Evolutionary conservation across 495 filamentous ascomycete species (phyloP).

Genomic region (Penicillium herquei): DNA sequence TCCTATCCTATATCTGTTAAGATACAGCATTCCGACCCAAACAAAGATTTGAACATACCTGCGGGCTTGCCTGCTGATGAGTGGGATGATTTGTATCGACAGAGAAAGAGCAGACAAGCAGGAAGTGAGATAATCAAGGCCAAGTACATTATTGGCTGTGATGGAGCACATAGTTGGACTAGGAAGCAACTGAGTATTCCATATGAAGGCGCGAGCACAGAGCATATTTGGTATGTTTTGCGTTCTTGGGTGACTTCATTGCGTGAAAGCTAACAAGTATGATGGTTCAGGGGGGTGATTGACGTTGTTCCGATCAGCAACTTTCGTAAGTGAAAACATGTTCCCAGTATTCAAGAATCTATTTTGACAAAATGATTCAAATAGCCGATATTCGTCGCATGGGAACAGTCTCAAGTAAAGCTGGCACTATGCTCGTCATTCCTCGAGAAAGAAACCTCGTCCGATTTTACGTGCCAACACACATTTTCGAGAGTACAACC

Average conservation of each 20-base stretch:
- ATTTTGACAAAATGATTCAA: neutral
- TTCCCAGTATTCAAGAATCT: neutral
- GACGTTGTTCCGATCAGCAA: conserved; percentile 66
- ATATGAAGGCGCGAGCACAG: conserved; percentile 58
- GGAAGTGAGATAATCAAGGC: conserved; percentile 46
- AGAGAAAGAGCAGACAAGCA: conserved; percentile 27
- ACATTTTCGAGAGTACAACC: conserved; percentile 22
- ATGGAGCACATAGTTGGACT: conserved; percentile 66
- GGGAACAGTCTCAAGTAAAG: conserved; percentile 58
- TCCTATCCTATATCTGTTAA: conserved; percentile 55
- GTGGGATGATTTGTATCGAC: conserved; percentile 50
- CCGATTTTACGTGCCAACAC: conserved; percentile 69
- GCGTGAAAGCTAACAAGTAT: neutral
- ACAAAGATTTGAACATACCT: conserved; percentile 42
- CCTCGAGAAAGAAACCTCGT: conserved; percentile 66
- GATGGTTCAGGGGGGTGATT: conserved; percentile 46
- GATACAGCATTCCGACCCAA: conserved; percentile 35
- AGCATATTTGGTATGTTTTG: conserved; percentile 52
- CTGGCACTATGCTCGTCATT: conserved; percentile 64
- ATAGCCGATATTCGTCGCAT: conserved; percentile 59
- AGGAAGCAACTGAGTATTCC: conserved; percentile 53
- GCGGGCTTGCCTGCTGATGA: conserved; percentile 55
- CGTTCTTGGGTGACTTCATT: neutral
- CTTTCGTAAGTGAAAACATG: conserved; percentile 45
- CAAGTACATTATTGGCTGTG: conserved; percentile 67